Conservation (phyloP, 164 flowering plant species). For the Berberis vulgaris region DNA sequence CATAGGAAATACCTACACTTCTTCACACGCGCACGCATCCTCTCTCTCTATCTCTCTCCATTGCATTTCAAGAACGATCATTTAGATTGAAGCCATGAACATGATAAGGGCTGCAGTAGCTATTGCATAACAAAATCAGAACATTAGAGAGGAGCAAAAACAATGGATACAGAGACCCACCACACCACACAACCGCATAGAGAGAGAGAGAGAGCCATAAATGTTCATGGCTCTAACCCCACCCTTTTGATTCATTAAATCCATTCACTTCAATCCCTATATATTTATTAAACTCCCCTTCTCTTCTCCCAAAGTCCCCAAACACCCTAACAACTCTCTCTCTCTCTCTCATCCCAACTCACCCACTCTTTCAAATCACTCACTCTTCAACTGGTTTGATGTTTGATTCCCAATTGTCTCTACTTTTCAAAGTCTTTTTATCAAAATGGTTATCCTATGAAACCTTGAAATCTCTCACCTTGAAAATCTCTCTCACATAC, state of each 20-base stretch:
- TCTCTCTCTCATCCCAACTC: not conserved
- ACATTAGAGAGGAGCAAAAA: conserved; percentile 10
- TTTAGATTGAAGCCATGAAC: conserved; percentile 12
- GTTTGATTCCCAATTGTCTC: no score
- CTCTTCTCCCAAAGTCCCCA: not conserved
- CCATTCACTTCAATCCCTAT: conserved; percentile 10
- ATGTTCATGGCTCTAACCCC: conserved; percentile 10
- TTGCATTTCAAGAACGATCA: not conserved
- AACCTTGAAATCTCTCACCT: not conserved
- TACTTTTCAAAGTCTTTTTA: not conserved
- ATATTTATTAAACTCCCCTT: no score
- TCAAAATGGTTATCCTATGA: not conserved
- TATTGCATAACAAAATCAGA: conserved; percentile 8
- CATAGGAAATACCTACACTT: conserved; percentile 69
- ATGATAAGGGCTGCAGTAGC: conserved; percentile 19
- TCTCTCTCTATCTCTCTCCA: conserved; percentile 3
- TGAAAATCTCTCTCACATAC: not conserved
- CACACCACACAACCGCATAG: no score
- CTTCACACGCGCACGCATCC: conserved; percentile 88
- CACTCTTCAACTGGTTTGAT: no score
- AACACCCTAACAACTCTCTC: not conserved
- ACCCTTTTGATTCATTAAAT: conserved; percentile 40
- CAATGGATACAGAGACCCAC: not conserved
- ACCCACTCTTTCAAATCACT: not conserved
- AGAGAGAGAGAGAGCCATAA: no score